Conservation (phyloP, 352 stramenopile genomes). For the Globisporangium cystogenes region DNA sequence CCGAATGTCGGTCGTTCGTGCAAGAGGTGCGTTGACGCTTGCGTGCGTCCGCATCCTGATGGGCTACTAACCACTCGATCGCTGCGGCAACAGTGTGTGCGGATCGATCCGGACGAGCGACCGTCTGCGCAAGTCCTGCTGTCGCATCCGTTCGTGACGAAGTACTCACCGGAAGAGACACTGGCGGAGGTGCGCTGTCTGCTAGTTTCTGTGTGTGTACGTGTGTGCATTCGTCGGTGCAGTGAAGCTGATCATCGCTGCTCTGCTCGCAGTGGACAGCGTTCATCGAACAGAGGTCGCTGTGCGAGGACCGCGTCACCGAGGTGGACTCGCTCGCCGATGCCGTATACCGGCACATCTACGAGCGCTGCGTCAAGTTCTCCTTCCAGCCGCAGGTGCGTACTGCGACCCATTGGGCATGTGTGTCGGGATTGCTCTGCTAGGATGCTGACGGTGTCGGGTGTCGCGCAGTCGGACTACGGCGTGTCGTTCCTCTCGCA, state of each 20-base stretch:
- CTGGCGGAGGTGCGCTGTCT: slow-evolving; percentile 39
- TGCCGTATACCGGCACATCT: slow-evolving; percentile 76
- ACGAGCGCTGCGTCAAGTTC: slow-evolving; percentile 70
- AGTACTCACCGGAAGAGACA: slow-evolving; percentile 64
- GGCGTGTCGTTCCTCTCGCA: slow-evolving; percentile 72
- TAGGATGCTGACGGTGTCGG: neutral
- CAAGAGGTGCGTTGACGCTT: slow-evolving; percentile 32
- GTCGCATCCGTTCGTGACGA: slow-evolving; percentile 63
- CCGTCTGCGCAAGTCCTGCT: slow-evolving; percentile 61
- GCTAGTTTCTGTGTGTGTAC: too few species aligned
- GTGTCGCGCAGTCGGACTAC: slow-evolving; percentile 62
- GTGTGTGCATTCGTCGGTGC: too few species aligned
- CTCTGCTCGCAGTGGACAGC: slow-evolving; percentile 33
- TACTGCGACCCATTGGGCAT: too few species aligned
- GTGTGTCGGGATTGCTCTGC: too few species aligned
- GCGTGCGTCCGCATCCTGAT: neutral
- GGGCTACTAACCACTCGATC: too few species aligned
- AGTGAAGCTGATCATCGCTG: neutral
- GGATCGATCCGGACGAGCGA: slow-evolving; percentile 56
- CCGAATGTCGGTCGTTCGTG: slow-evolving; percentile 68
- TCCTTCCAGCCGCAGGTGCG: slow-evolving; percentile 69
- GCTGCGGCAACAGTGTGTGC: slow-evolving; percentile 37
- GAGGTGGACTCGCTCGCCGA: slow-evolving; percentile 68
- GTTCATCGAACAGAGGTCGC: slow-evolving; percentile 49
- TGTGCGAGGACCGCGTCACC: slow-evolving; percentile 50